phyloP scores from a whole-genome alignment of 177 flowering plant genomes.

The Vitis hybrid region DNA sequence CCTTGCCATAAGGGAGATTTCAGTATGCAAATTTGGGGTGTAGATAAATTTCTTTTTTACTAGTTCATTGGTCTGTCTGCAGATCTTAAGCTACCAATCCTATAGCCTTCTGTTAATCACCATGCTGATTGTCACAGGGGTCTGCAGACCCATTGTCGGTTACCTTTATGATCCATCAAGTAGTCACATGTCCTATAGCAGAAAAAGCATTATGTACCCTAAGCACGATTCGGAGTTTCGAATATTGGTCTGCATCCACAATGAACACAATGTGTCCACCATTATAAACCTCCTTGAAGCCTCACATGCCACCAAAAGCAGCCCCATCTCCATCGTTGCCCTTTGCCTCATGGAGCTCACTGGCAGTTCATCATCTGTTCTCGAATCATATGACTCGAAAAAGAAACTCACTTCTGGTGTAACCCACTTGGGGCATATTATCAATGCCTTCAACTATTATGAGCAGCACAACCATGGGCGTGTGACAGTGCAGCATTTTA shows the following conservation, averaged over 20 bases:
- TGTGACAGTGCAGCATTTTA: conserved; percentile 32
- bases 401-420: background rate
- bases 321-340: conserved; percentile 27
- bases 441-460: conserved; percentile 38
- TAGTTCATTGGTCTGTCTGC: too few relatives aligned
- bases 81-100: too few relatives aligned
- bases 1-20: too few relatives aligned
- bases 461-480: conserved; percentile 21
- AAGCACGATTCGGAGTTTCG: conserved; percentile 37
- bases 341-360: conserved; percentile 47
- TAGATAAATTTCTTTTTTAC: too few relatives aligned
- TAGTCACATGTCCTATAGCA: conserved; percentile 9
- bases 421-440: conserved; percentile 21
- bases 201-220: conserved; percentile 34
- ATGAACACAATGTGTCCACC: conserved; percentile 36
- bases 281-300: conserved; percentile 43
- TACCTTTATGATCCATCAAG: conserved; percentile 40
- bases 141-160: conserved; percentile 35
- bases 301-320: conserved; percentile 29
- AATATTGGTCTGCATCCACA: conserved; percentile 42
- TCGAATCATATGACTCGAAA: conserved; percentile 31
- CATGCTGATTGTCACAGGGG: background rate
- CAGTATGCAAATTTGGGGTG: too few relatives aligned
- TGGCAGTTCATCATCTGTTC: conserved; percentile 44
- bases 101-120: too few relatives aligned